phyloP scores from a whole-genome alignment of 2,329 filamentous ascomycete genomes.

The Fusarium chuoi region DNA sequence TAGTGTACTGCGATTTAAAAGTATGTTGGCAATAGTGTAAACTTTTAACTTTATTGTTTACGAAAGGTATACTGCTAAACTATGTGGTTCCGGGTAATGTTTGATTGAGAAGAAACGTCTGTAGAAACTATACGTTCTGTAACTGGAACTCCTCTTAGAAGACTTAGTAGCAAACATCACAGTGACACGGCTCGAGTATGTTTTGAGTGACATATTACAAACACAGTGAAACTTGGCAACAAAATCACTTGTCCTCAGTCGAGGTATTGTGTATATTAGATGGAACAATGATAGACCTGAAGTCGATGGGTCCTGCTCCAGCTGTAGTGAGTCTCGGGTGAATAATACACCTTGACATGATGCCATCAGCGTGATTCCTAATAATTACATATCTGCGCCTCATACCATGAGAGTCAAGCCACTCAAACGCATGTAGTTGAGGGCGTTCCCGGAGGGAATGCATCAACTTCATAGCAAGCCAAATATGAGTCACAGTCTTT shows the following conservation, averaged over 20 bases:
- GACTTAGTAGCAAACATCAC: neutral
- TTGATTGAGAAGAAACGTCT: neutral
- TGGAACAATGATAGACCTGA: neutral
- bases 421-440: neutral
- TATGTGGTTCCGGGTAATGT: neutral
- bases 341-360: neutral
- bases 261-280: neutral
- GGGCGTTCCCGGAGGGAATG: neutral
- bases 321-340: neutral
- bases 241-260: neutral
- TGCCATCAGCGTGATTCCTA: neutral
- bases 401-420: neutral
- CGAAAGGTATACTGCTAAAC: neutral
- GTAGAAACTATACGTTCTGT: neutral
- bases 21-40: neutral
- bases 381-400: neutral
- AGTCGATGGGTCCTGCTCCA: neutral
- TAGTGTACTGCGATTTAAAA: neutral
- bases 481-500: constrained; percentile 9
- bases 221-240: neutral
- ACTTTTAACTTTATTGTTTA: neutral
- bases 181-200: neutral
- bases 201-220: neutral
- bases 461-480: neutral
- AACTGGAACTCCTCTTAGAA: neutral